Conservation (phyloP, 2,329 filamentous ascomycete species). For the Diplodia intermedia region DNA sequence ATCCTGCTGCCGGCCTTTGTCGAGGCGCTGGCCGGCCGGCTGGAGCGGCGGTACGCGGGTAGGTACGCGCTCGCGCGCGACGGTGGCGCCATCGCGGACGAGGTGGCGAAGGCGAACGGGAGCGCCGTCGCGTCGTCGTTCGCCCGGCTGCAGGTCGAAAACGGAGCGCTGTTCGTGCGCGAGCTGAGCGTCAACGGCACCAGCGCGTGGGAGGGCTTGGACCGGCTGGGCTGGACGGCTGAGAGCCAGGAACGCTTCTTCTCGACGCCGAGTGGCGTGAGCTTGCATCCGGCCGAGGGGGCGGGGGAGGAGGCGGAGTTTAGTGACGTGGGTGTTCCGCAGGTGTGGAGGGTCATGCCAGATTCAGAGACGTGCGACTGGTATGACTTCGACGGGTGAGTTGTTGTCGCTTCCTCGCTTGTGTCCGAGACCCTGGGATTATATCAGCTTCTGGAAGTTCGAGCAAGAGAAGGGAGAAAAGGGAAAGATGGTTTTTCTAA, state of each 20-base stretch:
- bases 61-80: constrained; percentile 36
- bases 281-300: constrained; percentile 41
- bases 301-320: constrained; percentile 2
- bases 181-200: constrained; percentile 42
- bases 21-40: constrained; percentile 35
- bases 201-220: constrained; percentile 41
- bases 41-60: constrained; percentile 38
- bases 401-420: neutral
- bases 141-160: constrained; percentile 39
- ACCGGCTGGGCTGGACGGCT: constrained; percentile 40
- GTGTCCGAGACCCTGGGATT: neutral
- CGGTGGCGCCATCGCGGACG: constrained; percentile 37
- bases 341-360: constrained; percentile 41
- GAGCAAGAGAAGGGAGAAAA: neutral
- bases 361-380: constrained; percentile 42
- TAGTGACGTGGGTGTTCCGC: constrained; percentile 34
- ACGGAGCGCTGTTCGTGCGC: constrained; percentile 41
- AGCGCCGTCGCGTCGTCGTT: neutral
- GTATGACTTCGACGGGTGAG: constrained; percentile 45
- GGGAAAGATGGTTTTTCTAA: neutral
- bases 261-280: constrained; percentile 39
- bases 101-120: constrained; percentile 29
- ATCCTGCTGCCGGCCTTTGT: constrained; percentile 42
- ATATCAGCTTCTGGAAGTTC: too few relatives aligned
- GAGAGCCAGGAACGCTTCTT: constrained; percentile 37